phyloP scores from a whole-genome alignment of 805 yeast species.

The Sungouiella blattae region DNA sequence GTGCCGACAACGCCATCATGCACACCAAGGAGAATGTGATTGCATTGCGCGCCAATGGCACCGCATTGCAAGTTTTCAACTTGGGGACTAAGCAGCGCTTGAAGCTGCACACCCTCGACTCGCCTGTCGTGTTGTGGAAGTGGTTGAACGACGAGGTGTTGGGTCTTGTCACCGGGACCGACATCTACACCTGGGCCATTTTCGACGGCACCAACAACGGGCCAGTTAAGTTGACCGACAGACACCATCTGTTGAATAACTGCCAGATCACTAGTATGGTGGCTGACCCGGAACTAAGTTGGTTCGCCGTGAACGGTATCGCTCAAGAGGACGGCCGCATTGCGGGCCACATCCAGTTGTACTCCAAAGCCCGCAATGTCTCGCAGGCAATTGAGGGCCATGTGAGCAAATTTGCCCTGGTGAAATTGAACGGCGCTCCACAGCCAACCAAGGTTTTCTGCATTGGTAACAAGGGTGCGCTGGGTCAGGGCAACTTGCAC shows the following conservation, averaged over 20 bases:
- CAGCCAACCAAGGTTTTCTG: conserved; percentile 82
- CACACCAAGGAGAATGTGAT: conserved; percentile 87
- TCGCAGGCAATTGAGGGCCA: conserved; percentile 98
- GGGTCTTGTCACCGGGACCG: conserved; percentile 79
- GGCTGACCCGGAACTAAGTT: conserved; percentile 72
- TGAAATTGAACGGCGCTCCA: conserved; percentile 70
- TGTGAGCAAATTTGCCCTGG: conserved; percentile 82
- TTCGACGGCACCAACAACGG: conserved; percentile 74
- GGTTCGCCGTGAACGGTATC: conserved; percentile 96
- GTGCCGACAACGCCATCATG: conserved; percentile 97
- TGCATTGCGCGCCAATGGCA: conserved; percentile 92
- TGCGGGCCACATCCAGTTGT: conserved; percentile 94
- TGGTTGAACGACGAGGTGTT: conserved; percentile 75
- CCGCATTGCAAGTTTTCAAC: conserved; percentile 92
- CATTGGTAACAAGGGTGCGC: conserved; percentile 84
- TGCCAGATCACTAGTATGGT: conserved; percentile 90
- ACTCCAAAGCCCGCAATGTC: conserved; percentile 80
- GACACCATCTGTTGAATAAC: conserved; percentile 74
- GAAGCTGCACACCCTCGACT: conserved; percentile 79
- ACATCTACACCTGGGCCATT: conserved; percentile 78
- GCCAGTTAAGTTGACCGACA: conserved; percentile 77
- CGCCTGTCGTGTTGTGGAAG: conserved; percentile 92
- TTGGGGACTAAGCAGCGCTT: conserved; percentile 82
- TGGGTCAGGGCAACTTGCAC: conserved; percentile 71
- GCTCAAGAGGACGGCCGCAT: conserved; percentile 91